Conservation (phyloP, 257 asterid species). For the Pogostemon cablin region DNA sequence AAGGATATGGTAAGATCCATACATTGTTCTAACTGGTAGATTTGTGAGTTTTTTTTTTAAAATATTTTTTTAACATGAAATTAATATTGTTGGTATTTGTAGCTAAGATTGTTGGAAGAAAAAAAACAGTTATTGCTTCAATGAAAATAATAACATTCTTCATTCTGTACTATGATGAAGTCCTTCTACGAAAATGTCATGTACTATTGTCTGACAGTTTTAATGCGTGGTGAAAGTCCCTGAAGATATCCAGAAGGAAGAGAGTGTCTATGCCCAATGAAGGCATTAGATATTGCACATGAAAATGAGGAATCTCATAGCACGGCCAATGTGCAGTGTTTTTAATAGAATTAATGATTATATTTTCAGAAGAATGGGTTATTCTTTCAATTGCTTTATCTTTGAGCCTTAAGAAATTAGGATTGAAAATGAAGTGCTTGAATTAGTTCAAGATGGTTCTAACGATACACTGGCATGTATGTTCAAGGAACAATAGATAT, state of each 20-base stretch:
- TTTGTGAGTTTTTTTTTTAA: neutral
- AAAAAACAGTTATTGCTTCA: conserved; percentile 11
- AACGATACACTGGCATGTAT: conserved; percentile 2
- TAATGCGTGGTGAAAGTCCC: conserved; percentile 9
- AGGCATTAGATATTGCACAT: conserved; percentile 16
- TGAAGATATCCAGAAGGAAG: conserved; percentile 14
- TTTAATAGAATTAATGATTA: neutral
- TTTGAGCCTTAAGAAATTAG: neutral
- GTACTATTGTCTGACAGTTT: conserved; percentile 20
- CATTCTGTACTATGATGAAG: neutral
- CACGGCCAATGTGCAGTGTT: neutral
- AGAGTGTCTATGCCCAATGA: neutral
- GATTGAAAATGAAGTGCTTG: conserved; percentile 12
- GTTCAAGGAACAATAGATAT: neutral
- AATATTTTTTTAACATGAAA: too few species aligned
- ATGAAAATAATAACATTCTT: neutral
- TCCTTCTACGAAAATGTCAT: neutral
- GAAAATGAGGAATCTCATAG: conserved; percentile 9
- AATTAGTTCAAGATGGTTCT: neutral
- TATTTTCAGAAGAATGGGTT: neutral
- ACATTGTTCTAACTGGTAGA: conserved; percentile 11
- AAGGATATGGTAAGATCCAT: conserved; percentile 74
- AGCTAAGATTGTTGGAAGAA: conserved; percentile 7
- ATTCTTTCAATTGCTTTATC: neutral
- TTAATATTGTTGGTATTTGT: neutral